Evolutionary conservation across 1,139 yeast genomes (phyloP).

Genomic region (Saccharomyces hybrid): DNA sequence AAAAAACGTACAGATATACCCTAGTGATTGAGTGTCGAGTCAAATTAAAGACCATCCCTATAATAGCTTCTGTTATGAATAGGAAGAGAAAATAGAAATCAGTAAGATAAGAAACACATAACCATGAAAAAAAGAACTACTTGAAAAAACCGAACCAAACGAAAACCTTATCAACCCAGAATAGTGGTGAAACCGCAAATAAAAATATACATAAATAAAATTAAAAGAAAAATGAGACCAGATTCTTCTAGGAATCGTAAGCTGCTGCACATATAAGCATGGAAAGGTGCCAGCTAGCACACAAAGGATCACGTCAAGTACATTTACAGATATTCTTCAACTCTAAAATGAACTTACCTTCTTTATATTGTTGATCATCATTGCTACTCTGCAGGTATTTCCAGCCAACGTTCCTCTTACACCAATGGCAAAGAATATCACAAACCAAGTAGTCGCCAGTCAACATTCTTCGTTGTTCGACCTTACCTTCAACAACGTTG

Average conservation of each 20-base stretch:
- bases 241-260: not conserved
- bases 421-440: conserved; percentile 39
- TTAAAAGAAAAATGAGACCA: not conserved
- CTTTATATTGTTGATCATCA: conserved; percentile 36
- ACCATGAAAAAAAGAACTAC: not conserved
- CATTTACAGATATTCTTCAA: conserved; percentile 29
- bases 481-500: conserved; percentile 32
- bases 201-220: not conserved
- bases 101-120: not conserved
- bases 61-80: not conserved
- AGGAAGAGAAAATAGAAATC: not conserved
- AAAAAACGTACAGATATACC: too few species aligned
- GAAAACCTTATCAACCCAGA: not conserved
- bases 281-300: not conserved
- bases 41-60: conserved; percentile 1
- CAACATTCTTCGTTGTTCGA: conserved; percentile 36
- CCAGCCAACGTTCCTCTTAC: conserved; percentile 39
- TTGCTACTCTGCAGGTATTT: conserved; percentile 35
- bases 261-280: not conserved
- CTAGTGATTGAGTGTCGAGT: not conserved
- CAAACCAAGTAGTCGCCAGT: conserved; percentile 39
- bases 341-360: conserved; percentile 39
- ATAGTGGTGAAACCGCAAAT: not conserved
- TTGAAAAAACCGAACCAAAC: not conserved
- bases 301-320: conserved; percentile 6